Evolutionary conservation across 768 basidiomycete species (phyloP).

Genomic region (Arthromyces matolae): DNA sequence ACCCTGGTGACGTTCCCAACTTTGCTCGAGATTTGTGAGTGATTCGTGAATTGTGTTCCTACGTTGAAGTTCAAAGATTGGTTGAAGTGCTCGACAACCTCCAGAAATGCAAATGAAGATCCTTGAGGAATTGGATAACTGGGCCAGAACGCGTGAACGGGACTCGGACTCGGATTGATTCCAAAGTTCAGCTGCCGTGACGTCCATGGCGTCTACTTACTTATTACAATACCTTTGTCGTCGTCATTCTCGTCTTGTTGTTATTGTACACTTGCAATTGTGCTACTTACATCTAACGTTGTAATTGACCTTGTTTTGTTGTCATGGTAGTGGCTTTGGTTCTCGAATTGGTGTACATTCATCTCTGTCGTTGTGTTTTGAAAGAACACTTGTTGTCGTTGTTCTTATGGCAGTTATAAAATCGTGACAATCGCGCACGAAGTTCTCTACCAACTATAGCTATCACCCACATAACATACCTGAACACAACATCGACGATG

Average conservation of each 20-base stretch:
- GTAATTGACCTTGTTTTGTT: not conserved
- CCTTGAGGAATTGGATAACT: slow-evolving; percentile 38
- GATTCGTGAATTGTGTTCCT: not conserved
- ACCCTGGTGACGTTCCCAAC: slow-evolving; percentile 43
- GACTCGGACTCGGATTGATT: slow-evolving; percentile 12
- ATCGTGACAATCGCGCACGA: not conserved
- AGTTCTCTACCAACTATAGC: not conserved
- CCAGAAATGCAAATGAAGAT: slow-evolving; percentile 40
- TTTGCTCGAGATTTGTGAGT: slow-evolving; percentile 71
- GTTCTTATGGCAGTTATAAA: slow-evolving; percentile 4
- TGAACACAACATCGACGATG: slow-evolving; percentile 1
- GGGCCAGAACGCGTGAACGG: slow-evolving; percentile 17
- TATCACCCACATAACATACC: not conserved
- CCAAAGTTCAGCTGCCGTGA: not conserved
- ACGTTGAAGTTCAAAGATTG: slow-evolving; percentile 1
- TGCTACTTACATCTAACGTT: too few relatives aligned
- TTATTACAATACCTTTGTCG: too few relatives aligned
- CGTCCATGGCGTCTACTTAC: not conserved
- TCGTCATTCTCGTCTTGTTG: too few relatives aligned
- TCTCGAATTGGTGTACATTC: not conserved
- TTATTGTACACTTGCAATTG: too few relatives aligned
- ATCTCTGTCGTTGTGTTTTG: not conserved
- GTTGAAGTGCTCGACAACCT: slow-evolving; percentile 35
- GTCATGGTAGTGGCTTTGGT: not conserved
- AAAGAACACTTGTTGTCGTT: not conserved